Conservation (phyloP, 176 grass and related monocot genomes). For the Avena sativa region DNA sequence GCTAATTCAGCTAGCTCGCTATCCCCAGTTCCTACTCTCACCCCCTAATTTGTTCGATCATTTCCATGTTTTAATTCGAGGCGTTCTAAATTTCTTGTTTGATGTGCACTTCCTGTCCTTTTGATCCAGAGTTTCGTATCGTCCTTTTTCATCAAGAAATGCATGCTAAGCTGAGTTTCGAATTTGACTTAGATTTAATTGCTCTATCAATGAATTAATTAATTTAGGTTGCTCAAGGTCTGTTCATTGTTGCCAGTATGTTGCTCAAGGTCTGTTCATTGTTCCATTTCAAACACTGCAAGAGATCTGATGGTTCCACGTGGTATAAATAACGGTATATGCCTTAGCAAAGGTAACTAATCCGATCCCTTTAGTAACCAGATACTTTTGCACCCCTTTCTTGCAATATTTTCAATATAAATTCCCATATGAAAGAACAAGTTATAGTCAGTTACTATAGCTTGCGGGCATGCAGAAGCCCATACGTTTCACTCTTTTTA, state of each 20-base stretch:
- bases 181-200: constrained; percentile 35
- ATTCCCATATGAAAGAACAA: constrained; percentile 39
- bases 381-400: constrained; percentile 41
- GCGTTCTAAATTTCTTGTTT: constrained; percentile 37
- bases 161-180: constrained; percentile 41
- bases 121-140: constrained; percentile 25
- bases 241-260: not conserved
- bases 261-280: not conserved
- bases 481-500: constrained; percentile 47
- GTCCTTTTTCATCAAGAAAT: constrained; percentile 46
- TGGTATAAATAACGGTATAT: not conserved
- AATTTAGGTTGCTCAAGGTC: constrained; percentile 14
- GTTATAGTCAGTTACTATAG: constrained; percentile 34
- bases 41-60: constrained; percentile 41
- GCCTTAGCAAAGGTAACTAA: not conserved
- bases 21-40: constrained; percentile 24
- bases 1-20: constrained; percentile 63
- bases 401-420: constrained; percentile 45
- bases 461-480: constrained; percentile 17
- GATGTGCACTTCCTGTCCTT: constrained; percentile 44
- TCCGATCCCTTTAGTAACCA: not conserved
- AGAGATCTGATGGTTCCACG: not conserved
- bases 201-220: constrained; percentile 31
- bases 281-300: constrained; percentile 17
- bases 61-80: constrained; percentile 52